Evolutionary conservation across 2,329 filamentous ascomycete species (phyloP).

Genomic region (Thielaviopsis cerberus): DNA sequence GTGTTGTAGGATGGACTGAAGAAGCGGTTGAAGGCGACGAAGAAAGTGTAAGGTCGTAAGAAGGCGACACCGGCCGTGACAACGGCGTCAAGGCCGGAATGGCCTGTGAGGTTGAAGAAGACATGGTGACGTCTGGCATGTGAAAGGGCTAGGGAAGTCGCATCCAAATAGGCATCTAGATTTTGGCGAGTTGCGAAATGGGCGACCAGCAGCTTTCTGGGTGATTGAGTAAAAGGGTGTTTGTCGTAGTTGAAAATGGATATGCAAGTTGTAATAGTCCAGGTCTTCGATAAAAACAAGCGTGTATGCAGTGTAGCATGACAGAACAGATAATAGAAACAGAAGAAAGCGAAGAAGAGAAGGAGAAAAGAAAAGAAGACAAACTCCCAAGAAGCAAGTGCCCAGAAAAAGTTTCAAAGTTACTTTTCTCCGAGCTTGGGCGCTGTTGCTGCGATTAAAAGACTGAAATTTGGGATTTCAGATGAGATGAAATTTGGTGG

Average conservation of each 20-base stretch:
- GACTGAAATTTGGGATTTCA: slow-evolving; percentile 8
- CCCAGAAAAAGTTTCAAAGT: not conserved
- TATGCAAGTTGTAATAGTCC: not conserved
- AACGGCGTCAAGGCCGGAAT: not conserved
- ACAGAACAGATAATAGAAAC: not conserved
- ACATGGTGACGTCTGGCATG: slow-evolving; percentile 4
- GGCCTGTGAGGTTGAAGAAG: not conserved
- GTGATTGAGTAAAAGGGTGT: not conserved
- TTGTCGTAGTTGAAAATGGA: not conserved
- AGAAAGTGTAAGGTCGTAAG: slow-evolving; percentile 4
- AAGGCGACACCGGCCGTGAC: slow-evolving; percentile 7
- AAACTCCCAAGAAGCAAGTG: not conserved
- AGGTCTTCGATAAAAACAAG: not conserved
- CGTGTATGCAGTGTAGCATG: slow-evolving; percentile 6
- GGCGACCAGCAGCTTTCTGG: not conserved
- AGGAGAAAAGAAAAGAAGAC: not conserved
- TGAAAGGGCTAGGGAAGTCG: not conserved
- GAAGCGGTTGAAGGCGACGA: slow-evolving; percentile 5
- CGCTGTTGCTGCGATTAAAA: not conserved
- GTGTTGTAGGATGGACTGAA: slow-evolving; percentile 4
- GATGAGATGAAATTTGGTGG: slow-evolving; percentile 11
- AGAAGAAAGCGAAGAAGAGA: not conserved
- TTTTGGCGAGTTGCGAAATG: not conserved
- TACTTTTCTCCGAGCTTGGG: slow-evolving; percentile 1
- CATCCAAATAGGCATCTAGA: not conserved